Evolutionary conservation across 768 basidiomycete species (phyloP), one percentile per base, ranked within the genome.

Genomic region (Trametes maxima): DNA sequence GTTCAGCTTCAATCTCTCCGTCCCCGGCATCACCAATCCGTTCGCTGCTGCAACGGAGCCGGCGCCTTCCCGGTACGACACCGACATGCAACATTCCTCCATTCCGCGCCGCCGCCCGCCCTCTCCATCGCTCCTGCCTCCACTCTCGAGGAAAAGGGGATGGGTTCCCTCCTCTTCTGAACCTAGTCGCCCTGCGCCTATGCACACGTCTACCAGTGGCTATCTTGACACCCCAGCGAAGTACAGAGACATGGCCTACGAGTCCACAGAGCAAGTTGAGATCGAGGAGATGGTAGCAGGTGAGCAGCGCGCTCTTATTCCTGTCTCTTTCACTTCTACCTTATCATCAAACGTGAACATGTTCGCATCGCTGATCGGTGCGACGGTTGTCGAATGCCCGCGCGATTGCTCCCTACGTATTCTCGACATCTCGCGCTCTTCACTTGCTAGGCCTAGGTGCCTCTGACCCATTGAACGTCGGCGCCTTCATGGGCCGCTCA

Each of bases 171-270:
- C 82, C 0, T 79, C 77, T 57, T 77, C 83, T 44, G 85, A 84
- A 63, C 81, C 81, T 11, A 85, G 82, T 69, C 77, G 69, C 68
- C 82, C 84, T 6, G 72, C 79, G 49, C 76, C 84, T 48, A 83
- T 79, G 3, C 72, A 82, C 2, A 73, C 84, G 3, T 85, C 82
- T 2, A 81, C 85, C 5, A 77, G 71, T 60, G 90, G 88, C 28
- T 89, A 87, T 72, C 80, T 90, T 39, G 85, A 89, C 70, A 86
- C 87, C 0, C 88, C 86, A 40, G 80, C 85, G 48, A 85, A 85
- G 72, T 86, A 87, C 68, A 78, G 81, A 62, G 75, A 76, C 53
- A 75, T 76, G 59, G 69, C 62, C 62, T 59, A 70, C 17, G 65
- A 65, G 39, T 59, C 67, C 17, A 67, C 69, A 11, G 70, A 74